Conservation (phyloP, 148 eudicot genomes). For the Rhododendron vialii region DNA sequence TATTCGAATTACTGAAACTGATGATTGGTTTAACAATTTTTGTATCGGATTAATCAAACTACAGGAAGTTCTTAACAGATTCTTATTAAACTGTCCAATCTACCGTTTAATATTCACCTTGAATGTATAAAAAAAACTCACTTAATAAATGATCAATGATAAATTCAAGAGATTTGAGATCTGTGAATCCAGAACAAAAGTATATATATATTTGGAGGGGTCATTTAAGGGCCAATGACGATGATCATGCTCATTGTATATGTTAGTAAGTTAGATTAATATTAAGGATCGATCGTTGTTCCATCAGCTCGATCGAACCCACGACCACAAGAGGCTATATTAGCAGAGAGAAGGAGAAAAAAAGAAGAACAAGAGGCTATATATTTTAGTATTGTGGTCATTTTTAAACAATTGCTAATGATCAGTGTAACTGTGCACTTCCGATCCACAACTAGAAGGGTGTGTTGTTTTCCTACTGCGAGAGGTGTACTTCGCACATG, state of each 20-base stretch:
- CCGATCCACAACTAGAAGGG: background rate
- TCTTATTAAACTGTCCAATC: background rate
- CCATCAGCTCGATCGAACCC: background rate
- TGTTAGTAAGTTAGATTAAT: too few relatives aligned
- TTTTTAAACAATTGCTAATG: background rate
- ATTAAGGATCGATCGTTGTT: background rate
- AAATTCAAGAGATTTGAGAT: background rate
- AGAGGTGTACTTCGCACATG: background rate
- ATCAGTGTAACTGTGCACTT: background rate
- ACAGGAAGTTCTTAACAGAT: background rate
- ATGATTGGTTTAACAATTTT: background rate
- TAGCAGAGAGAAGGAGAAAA: too few relatives aligned
- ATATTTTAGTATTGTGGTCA: background rate
- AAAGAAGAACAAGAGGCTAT: background rate
- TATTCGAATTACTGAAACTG: background rate
- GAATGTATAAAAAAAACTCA: background rate
- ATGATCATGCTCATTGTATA: too few relatives aligned
- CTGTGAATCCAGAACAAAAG: background rate
- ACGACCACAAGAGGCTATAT: background rate
- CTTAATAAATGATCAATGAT: background rate
- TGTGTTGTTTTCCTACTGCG: background rate
- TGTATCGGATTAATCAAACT: background rate
- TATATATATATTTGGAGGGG: too few relatives aligned
- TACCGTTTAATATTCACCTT: background rate
- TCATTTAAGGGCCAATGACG: too few relatives aligned